Conservation (phyloP, 2,329 filamentous ascomycete species). For the Lachnellula willkommii region DNA sequence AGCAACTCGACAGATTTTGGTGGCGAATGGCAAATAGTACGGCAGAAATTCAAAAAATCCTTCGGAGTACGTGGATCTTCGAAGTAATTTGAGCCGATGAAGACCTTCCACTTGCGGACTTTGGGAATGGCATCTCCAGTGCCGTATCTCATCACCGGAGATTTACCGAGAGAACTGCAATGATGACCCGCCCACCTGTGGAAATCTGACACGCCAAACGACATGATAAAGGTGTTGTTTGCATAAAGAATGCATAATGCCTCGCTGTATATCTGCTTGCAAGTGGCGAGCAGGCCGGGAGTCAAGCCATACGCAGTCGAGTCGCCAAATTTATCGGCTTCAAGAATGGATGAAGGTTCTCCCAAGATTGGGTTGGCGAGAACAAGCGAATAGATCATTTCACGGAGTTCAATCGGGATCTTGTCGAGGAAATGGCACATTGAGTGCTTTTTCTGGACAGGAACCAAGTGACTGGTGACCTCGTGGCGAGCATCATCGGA, state of each 20-base stretch:
- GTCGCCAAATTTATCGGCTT: not conserved
- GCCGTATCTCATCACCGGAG: too few relatives aligned
- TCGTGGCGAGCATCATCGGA: too few relatives aligned
- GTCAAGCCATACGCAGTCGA: not conserved
- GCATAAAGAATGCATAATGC: slow-evolving; percentile 6
- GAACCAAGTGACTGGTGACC: not conserved
- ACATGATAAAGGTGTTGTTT: slow-evolving; percentile 10
- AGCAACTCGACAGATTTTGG: not conserved
- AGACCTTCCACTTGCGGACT: not conserved
- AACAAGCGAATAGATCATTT: slow-evolving; percentile 6
- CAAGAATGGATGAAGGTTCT: not conserved
- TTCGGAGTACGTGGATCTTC: not conserved
- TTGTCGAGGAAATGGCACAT: not conserved
- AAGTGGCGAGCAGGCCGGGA: slow-evolving; percentile 3
- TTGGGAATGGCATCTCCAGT: not conserved
- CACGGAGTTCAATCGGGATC: slow-evolving; percentile 4
- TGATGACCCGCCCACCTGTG: too few relatives aligned
- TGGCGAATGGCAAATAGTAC: not conserved
- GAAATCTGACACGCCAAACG: not conserved
- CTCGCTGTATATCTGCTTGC: slow-evolving; percentile 5
- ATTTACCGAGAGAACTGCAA: too few relatives aligned
- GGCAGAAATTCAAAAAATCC: not conserved
- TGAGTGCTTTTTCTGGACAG: not conserved
- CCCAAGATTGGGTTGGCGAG: slow-evolving; percentile 5
- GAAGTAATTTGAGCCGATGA: not conserved